phyloP scores from a whole-genome alignment of 2,329 filamentous ascomycete species.

The Fonsecaea nubica region DNA sequence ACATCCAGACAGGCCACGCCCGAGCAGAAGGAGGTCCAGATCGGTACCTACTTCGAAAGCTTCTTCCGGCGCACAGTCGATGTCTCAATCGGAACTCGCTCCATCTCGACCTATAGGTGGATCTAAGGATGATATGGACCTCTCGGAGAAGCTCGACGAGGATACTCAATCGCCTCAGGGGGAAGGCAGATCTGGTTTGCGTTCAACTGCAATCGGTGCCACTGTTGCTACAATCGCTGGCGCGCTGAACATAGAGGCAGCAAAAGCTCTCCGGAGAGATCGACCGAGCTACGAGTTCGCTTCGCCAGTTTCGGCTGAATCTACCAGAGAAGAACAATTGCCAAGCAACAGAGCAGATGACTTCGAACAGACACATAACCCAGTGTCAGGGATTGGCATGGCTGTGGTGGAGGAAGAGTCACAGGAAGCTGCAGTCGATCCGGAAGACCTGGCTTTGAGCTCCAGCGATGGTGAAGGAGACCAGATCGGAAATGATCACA shows the following conservation, averaged over 20 bases:
- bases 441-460: conserved; percentile 27
- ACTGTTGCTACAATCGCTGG: conserved; percentile 40
- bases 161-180: conserved; percentile 5
- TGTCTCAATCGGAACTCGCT: not conserved
- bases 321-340: conserved; percentile 3
- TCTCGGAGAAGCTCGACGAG: not conserved
- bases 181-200: conserved; percentile 1
- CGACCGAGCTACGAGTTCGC: conserved; percentile 11
- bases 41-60: conserved; percentile 29
- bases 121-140: not conserved
- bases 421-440: conserved; percentile 17
- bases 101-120: not conserved
- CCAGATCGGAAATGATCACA: conserved; percentile 1
- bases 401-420: conserved; percentile 1
- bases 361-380: conserved; percentile 7
- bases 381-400: not conserved
- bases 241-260: conserved; percentile 37
- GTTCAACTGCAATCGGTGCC: conserved; percentile 28
- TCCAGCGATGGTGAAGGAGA: conserved; percentile 21
- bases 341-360: conserved; percentile 20
- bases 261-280: conserved; percentile 28
- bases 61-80: conserved; percentile 7
- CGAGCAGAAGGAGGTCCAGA: conserved; percentile 29
- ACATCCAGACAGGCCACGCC: conserved; percentile 17
- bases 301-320: conserved; percentile 4